phyloP scores from a whole-genome alignment of 2,329 filamentous ascomycete genomes.

The Curvularia sp. region DNA sequence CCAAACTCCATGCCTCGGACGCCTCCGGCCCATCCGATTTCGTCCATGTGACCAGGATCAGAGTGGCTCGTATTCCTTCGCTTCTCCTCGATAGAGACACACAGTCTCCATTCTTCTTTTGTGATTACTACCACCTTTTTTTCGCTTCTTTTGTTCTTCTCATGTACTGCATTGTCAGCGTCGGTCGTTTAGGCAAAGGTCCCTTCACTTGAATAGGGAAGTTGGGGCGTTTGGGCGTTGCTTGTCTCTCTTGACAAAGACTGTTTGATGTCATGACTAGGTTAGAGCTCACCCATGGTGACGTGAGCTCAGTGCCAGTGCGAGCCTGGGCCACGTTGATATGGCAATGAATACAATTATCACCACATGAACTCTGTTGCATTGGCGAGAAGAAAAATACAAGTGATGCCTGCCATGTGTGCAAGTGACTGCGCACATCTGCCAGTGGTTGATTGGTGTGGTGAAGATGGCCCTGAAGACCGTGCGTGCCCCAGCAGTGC shows the following conservation, averaged over 20 bases:
- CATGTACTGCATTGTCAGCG: conserved; percentile 50
- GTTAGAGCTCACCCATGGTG: conserved; percentile 10
- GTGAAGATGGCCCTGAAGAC: conserved; percentile 2
- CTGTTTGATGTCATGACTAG: conserved; percentile 10
- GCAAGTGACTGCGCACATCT: background rate
- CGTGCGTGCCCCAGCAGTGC: background rate
- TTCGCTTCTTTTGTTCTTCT: conserved; percentile 10
- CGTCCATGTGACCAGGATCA: conserved; percentile 29
- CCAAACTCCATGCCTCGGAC: conserved; percentile 77
- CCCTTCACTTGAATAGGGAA: conserved; percentile 45
- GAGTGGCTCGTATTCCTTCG: conserved; percentile 8
- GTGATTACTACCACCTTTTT: conserved; percentile 18
- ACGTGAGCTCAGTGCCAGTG: conserved; percentile 37
- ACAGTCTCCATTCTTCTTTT: conserved; percentile 29
- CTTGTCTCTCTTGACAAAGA: conserved; percentile 13
- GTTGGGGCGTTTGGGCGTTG: conserved; percentile 37
- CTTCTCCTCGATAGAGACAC: conserved; percentile 23
- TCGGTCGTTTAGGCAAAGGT: conserved; percentile 38
- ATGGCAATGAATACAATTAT: conserved; percentile 31
- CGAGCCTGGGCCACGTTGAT: conserved; percentile 33
- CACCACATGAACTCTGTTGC: conserved; percentile 7
- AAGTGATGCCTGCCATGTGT: background rate
- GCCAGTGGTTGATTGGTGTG: background rate
- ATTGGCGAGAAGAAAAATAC: background rate
- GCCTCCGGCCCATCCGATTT: conserved; percentile 58